A percentile compares a stretch with the other conserved stretches of the same genome.
These are phyloP conservation scores for Cymbopogon flexuosus DNA, from an alignment of 202 grass and related monocot genomes.

Conservation along the genomic window DNA sequence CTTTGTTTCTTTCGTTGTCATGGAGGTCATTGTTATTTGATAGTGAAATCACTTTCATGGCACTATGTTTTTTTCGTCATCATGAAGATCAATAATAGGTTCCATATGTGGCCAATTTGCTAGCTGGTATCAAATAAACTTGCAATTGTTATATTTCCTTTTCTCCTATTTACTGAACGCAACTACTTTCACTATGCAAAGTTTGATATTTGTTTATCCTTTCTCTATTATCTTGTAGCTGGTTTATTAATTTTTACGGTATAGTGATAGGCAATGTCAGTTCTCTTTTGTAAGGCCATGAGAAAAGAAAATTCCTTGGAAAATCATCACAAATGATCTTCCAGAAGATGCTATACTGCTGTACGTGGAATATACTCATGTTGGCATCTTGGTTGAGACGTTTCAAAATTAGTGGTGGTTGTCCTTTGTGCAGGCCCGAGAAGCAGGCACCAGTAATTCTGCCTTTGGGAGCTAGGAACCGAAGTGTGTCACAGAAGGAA, in stretches of 20 bases:
- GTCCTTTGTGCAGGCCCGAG: not conserved
- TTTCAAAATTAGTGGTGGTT: not conserved
- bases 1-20: not conserved
- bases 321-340: not conserved
- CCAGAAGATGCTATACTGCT: not conserved
- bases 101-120: not conserved
- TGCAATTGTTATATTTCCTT: not conserved
- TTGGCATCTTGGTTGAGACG: not conserved
- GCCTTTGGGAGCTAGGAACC: not conserved
- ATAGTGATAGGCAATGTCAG: not conserved
- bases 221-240: not conserved
- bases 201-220: not conserved
- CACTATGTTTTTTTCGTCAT: not conserved
- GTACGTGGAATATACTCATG: not conserved
- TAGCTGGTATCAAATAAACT: not conserved
- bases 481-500: not conserved
- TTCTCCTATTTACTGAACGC: not conserved
- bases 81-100: not conserved
- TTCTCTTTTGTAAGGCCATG: not conserved
- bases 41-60: not conserved
- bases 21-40: not conserved
- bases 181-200: not conserved
- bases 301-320: not conserved
- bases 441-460: not conserved
- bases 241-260: not conserved